Percentiles rank a stretch among this genome's conserved stretches.
Evolutionary conservation across 495 filamentous ascomycete genomes (phyloP).

Genomic region (Podospora pseudoanserina): DNA sequence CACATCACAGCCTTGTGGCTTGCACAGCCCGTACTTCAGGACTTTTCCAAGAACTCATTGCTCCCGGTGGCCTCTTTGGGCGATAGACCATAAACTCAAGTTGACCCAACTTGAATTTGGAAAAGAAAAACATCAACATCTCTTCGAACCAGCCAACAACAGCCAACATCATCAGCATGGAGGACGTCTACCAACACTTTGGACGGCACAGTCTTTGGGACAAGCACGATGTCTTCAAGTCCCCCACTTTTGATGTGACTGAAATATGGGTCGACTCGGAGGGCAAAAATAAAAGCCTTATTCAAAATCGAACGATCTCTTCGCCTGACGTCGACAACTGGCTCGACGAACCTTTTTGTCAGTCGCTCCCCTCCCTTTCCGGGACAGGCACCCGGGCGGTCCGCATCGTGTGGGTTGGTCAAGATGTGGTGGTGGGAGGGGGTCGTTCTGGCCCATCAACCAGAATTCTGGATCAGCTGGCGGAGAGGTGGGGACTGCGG

Average conservation of each 20-base stretch:
- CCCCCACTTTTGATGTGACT: slow-evolving; percentile 22
- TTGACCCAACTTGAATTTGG: neutral
- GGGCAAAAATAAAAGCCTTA: neutral
- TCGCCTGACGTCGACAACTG: slow-evolving; percentile 24
- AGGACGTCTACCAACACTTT: slow-evolving; percentile 25
- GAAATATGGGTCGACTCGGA: slow-evolving; percentile 25
- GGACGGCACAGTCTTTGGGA: slow-evolving; percentile 24
- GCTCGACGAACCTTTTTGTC: slow-evolving; percentile 22
- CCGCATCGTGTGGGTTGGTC: slow-evolving; percentile 26
- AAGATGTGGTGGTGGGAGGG: neutral
- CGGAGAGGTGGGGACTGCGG: slow-evolving; percentile 18
- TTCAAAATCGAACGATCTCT: slow-evolving; percentile 13
- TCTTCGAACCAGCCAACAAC: neutral
- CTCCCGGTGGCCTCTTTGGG: neutral
- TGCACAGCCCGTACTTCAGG: slow-evolving; percentile 2
- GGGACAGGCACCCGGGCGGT: slow-evolving; percentile 12
- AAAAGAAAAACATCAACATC: neutral
- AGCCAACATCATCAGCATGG: slow-evolving; percentile 12
- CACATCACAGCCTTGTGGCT: slow-evolving; percentile 1
- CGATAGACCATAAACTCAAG: neutral
- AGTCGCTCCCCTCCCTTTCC: slow-evolving; percentile 5
- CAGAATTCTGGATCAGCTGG: slow-evolving; percentile 10
- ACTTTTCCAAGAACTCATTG: neutral
- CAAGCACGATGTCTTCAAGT: slow-evolving; percentile 19
- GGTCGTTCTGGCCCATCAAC: slow-evolving; percentile 19